Conservation (phyloP, 495 filamentous ascomycete species). For the Glarea lozoyensis region DNA sequence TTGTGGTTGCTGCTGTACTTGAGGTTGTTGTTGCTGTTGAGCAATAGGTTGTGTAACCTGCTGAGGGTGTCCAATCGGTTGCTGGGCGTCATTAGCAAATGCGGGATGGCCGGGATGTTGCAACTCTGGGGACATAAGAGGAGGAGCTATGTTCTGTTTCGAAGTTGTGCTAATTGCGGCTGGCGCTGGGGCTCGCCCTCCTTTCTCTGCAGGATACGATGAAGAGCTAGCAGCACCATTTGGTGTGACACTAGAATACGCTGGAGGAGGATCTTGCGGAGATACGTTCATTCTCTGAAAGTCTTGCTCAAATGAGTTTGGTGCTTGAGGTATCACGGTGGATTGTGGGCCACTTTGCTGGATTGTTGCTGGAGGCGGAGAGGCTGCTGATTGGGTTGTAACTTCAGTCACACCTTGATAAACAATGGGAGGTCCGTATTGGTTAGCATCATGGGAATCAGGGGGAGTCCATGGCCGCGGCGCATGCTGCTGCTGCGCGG, state of each 20-base stretch:
- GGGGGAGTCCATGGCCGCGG: slow-evolving; percentile 92
- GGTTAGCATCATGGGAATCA: slow-evolving; percentile 77
- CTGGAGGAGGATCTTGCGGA: slow-evolving; percentile 80
- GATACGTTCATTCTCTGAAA: slow-evolving; percentile 79
- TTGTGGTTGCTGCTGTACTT: background rate
- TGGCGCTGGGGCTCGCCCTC: slow-evolving; percentile 15
- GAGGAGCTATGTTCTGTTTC: slow-evolving; percentile 17
- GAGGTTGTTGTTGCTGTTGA: slow-evolving; percentile 13
- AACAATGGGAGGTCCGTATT: slow-evolving; percentile 85
- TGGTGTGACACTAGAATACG: slow-evolving; percentile 73
- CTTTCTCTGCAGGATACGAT: slow-evolving; percentile 73
- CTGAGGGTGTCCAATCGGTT: slow-evolving; percentile 10
- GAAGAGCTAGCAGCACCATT: slow-evolving; percentile 32
- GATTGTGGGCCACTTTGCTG: slow-evolving; percentile 16
- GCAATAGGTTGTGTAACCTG: slow-evolving; percentile 6
- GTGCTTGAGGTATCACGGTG: slow-evolving; percentile 23
- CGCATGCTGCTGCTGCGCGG: slow-evolving; percentile 33
- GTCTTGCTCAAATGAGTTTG: slow-evolving; percentile 62
- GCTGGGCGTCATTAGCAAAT: slow-evolving; percentile 69
- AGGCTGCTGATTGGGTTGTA: slow-evolving; percentile 28
- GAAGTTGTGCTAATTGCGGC: slow-evolving; percentile 14
- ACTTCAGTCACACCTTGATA: slow-evolving; percentile 74
- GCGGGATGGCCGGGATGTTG: slow-evolving; percentile 64
- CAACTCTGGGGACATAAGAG: slow-evolving; percentile 36
- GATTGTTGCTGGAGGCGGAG: slow-evolving; percentile 24